These are phyloP conservation scores for Danielia reshetovae DNA, from an alignment of 805 yeast species.

Conservation along the genomic window DNA sequence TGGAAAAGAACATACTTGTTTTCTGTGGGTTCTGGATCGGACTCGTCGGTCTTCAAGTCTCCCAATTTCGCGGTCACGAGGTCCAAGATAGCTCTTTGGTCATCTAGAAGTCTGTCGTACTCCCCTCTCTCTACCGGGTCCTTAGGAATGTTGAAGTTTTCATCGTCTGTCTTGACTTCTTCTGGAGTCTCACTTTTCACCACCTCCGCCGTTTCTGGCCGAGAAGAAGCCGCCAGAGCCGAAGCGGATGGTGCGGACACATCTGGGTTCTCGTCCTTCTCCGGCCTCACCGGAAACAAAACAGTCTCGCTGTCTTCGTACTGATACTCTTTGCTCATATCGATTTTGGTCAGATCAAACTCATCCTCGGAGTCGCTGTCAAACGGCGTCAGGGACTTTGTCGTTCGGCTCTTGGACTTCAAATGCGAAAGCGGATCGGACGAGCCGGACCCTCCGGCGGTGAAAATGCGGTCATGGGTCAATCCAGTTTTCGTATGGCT, in stretches of 20 bases:
- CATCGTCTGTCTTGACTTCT: conserved; percentile 21
- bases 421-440: conserved; percentile 40
- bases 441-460: conserved; percentile 38
- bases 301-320: conserved; percentile 51
- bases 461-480: conserved; percentile 36
- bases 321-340: conserved; percentile 60
- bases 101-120: conserved; percentile 25
- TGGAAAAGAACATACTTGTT: conserved; percentile 41
- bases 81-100: conserved; percentile 28
- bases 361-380: conserved; percentile 43
- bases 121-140: conserved; percentile 31
- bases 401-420: conserved; percentile 27
- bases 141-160: conserved; percentile 11
- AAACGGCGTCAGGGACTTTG: conserved; percentile 15
- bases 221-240: conserved; percentile 8
- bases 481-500: conserved; percentile 23
- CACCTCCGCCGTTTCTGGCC: conserved; percentile 13
- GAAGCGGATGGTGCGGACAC: conserved; percentile 25
- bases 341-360: conserved; percentile 44
- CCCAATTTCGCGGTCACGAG: conserved; percentile 23
- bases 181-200: conserved; percentile 31
- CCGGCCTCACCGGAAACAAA: conserved; percentile 70
- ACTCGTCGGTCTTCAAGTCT: conserved; percentile 16
- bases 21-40: conserved; percentile 7
- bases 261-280: conserved; percentile 37